A percentile compares a stretch with the other conserved stretches of the same genome.
These are phyloP conservation scores for Aspergillus floridensis DNA, from an alignment of 2,329 filamentous ascomycete species.

Conservation along the genomic window DNA sequence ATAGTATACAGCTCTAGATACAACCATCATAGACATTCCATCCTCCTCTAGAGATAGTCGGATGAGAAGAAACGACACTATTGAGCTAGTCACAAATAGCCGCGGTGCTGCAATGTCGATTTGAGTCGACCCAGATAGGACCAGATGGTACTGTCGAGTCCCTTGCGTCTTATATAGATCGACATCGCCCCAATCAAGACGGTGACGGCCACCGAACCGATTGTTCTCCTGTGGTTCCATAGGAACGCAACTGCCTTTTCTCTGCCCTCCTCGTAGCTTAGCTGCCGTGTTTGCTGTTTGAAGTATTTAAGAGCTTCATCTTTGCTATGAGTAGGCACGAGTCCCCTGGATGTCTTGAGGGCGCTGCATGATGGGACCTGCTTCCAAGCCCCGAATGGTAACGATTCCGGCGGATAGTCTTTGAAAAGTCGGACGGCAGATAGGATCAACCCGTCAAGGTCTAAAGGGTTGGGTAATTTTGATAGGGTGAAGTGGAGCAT, in stretches of 20 bases:
- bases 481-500: conserved; percentile 87
- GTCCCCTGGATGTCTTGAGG: conserved; percentile 73
- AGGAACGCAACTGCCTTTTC: conserved; percentile 52
- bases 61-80: background rate
- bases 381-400: conserved; percentile 66
- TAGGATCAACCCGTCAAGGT: conserved; percentile 74
- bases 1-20: background rate
- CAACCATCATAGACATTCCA: background rate
- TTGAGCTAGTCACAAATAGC: conserved; percentile 8
- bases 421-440: conserved; percentile 64
- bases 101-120: conserved; percentile 19
- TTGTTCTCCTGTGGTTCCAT: conserved; percentile 65
- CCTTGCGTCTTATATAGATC: conserved; percentile 59
- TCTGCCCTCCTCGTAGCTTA: conserved; percentile 63
- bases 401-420: conserved; percentile 66
- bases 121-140: conserved; percentile 31
- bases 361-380: conserved; percentile 72
- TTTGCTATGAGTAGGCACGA: conserved; percentile 56
- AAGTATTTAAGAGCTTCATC: conserved; percentile 68
- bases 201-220: conserved; percentile 60
- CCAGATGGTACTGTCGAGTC: conserved; percentile 36
- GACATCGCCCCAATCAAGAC: conserved; percentile 67
- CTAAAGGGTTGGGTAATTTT: conserved; percentile 76
- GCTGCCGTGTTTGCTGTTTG: conserved; percentile 66
- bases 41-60: background rate